These are phyloP conservation scores for Amanita brunnescens DNA, from an alignment of 768 basidiomycete genomes.

Conservation along the genomic window DNA sequence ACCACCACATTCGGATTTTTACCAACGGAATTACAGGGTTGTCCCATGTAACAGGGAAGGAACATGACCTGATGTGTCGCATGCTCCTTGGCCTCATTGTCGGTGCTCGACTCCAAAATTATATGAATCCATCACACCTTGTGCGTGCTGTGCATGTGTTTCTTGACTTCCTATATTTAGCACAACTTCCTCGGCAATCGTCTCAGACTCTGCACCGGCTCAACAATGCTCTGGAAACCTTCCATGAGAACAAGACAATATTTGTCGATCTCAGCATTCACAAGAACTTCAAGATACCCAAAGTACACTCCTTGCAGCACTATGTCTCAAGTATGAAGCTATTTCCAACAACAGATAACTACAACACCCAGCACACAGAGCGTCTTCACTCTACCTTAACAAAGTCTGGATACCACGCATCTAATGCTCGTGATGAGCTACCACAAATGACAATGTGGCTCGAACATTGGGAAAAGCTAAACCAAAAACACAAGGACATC, in stretches of 20 bases:
- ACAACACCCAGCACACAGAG: slow-evolving; percentile 19
- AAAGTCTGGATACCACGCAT: not conserved
- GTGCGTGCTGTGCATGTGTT: slow-evolving; percentile 10
- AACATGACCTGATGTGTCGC: slow-evolving; percentile 25
- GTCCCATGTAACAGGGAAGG: slow-evolving; percentile 28
- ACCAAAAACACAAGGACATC: not conserved
- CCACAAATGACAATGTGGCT: not conserved
- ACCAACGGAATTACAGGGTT: slow-evolving; percentile 27
- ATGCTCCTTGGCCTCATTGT: slow-evolving; percentile 14
- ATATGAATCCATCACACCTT: not conserved
- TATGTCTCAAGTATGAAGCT: slow-evolving; percentile 14
- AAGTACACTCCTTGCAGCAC: slow-evolving; percentile 17
- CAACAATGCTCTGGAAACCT: not conserved
- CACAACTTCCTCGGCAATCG: slow-evolving; percentile 12
- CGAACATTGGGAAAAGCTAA: not conserved
- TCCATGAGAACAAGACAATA: not conserved
- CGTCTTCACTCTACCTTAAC: slow-evolving; percentile 20
- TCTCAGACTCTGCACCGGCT: slow-evolving; percentile 5
- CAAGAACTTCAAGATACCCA: slow-evolving; percentile 19
- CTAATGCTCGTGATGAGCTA: not conserved
- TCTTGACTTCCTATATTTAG: slow-evolving; percentile 18
- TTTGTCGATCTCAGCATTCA: slow-evolving; percentile 14
- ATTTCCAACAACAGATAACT: slow-evolving; percentile 19
- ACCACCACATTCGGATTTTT: slow-evolving; percentile 16
- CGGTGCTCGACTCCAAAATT: not conserved